Percentiles rank a stretch among this genome's conserved stretches.
These are phyloP conservation scores for Dentiscutata heterogama DNA, from an alignment of 371 early-diverging fungal species.

Conservation along the genomic window DNA sequence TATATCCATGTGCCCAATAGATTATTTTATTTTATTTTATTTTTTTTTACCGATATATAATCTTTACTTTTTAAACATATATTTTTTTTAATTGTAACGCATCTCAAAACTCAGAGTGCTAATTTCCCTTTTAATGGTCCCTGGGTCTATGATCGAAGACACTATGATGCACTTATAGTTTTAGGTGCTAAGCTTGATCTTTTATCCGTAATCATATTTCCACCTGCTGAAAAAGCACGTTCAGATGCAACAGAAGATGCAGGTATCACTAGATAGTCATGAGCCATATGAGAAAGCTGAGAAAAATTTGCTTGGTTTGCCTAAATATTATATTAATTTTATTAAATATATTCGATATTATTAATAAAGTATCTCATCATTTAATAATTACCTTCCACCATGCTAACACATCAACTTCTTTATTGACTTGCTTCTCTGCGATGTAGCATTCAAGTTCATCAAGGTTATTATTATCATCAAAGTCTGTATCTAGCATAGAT, in stretches of 20 bases:
- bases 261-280: background rate
- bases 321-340: no score
- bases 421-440: background rate
- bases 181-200: background rate
- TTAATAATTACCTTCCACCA: background rate
- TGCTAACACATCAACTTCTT: background rate
- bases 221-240: background rate
- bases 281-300: background rate
- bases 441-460: constrained; percentile 5
- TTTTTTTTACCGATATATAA: no score
- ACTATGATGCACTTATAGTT: background rate
- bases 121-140: background rate
- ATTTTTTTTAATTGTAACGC: no score
- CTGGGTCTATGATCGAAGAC: background rate
- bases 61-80: no score
- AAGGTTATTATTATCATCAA: background rate
- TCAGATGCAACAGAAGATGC: constrained; percentile 19
- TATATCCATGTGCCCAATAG: no score
- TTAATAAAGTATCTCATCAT: no score
- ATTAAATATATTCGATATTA: no score
- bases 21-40: no score
- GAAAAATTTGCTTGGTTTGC: background rate
- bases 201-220: background rate
- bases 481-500: background rate
- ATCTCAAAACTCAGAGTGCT: no score